Base-by-base conservation (phyloP, 306 rosid genomes). In the Castanea mollissima region DNA sequence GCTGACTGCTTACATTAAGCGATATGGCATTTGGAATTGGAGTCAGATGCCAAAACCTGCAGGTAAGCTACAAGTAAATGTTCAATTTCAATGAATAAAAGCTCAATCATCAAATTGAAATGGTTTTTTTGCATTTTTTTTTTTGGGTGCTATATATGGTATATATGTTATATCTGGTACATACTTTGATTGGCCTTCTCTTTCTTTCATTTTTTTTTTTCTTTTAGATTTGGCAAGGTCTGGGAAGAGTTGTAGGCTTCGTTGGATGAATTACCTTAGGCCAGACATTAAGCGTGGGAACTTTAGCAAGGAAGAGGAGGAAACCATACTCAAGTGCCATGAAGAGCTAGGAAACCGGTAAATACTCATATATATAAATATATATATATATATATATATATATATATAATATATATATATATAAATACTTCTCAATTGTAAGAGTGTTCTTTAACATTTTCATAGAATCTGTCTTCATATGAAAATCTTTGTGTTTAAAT, bases 21-120 rank as follows among this genome's bases (percentile, higher is more conserved):
- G 71, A 73, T 76, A 76, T 29, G 81, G 76, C 34, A 85, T 85
- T n/a, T 85, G 88, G 84, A 85, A 85, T 38, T 85, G 86, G 88
- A 85, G 34, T 76, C 79, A 67, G 74, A 85, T 85, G 84, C 82
- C 88, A 38, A 69, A 81, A 75, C 81, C 81, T 34, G 85, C 85
- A 9, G 85, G 88, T 85, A 64, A 10, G 79, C 55, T 12, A 2
- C 2, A 3, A 15, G 1, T 55, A 4, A 32, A 69, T 3, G 10
- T 27, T 31, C 44, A 34, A 18, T 15, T 55, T 31, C 32, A 31
- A 29, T 5, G 4, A 31, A 2, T 29, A 31, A 34, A 23, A 12
- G 18, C 14, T 62, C 25, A n/a, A n/a, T 11, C 5, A 38, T 58
- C 5, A 12, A 34, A 15, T 23, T 23, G 11, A 49, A 15, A 27